Percentiles rank a stretch among this genome's conserved stretches.
phyloP scores from a whole-genome alignment of 2,329 filamentous ascomycete genomes.

The Malbranchea cinnamomea region DNA sequence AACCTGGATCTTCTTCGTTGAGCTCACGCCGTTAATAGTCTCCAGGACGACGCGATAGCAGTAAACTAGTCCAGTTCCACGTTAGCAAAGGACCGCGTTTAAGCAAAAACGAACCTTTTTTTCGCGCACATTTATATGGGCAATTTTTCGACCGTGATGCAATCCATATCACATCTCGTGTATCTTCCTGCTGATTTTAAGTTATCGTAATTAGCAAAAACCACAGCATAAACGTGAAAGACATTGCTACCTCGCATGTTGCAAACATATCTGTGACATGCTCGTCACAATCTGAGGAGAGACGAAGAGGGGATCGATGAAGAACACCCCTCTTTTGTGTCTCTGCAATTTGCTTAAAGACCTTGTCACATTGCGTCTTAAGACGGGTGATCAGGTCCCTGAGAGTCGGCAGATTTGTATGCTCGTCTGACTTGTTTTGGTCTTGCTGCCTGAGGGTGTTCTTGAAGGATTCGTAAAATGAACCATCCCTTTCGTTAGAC shows the following conservation, averaged over 20 bases:
- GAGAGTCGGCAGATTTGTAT: slow-evolving; percentile 43
- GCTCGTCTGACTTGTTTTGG: slow-evolving; percentile 31
- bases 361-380: slow-evolving; percentile 39
- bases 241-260: slow-evolving; percentile 30
- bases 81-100: slow-evolving; percentile 5
- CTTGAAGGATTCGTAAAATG: slow-evolving; percentile 33
- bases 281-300: slow-evolving; percentile 27
- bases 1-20: slow-evolving; percentile 18
- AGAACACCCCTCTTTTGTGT: slow-evolving; percentile 53
- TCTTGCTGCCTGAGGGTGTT: slow-evolving; percentile 38
- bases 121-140: slow-evolving; percentile 18
- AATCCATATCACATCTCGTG: slow-evolving; percentile 19
- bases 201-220: slow-evolving; percentile 4
- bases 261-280: slow-evolving; percentile 42
- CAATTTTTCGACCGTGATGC: slow-evolving; percentile 20
- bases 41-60: slow-evolving; percentile 40
- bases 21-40: slow-evolving; percentile 46
- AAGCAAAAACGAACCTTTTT: neutral
- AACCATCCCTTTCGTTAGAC: slow-evolving; percentile 20
- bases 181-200: slow-evolving; percentile 15
- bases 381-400: slow-evolving; percentile 49
- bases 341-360: slow-evolving; percentile 55
- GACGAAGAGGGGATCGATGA: slow-evolving; percentile 42
- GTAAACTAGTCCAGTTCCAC: slow-evolving; percentile 42
- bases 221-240: neutral